Conservation (phyloP, 2,329 filamentous ascomycete genomes). For the Colletotrichum sansevieriae region DNA sequence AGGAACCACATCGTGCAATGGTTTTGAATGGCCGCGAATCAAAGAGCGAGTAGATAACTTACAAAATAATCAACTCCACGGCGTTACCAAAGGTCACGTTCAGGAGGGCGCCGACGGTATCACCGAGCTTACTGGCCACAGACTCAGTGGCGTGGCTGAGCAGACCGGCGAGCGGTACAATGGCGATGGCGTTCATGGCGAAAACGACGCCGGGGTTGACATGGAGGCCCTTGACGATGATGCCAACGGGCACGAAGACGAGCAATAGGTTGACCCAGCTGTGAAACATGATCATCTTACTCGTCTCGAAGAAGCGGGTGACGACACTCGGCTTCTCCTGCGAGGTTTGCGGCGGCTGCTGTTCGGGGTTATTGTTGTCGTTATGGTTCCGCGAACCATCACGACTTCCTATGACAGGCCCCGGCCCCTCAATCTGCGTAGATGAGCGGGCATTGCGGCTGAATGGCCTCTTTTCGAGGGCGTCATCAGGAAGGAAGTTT, state of each 20-base stretch:
- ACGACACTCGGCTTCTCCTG: constrained; percentile 23
- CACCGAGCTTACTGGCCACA: constrained; percentile 78
- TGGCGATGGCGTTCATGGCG: constrained; percentile 80
- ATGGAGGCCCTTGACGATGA: constrained; percentile 70
- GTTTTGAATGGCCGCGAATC: constrained; percentile 7
- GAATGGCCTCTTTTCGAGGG: constrained; percentile 12
- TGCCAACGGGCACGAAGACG: constrained; percentile 83
- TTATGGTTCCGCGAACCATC: constrained; percentile 34
- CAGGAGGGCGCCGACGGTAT: constrained; percentile 78
- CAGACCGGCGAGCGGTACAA: constrained; percentile 80
- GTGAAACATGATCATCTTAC: constrained; percentile 70
- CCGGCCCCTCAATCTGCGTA: constrained; percentile 66
- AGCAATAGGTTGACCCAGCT: constrained; percentile 85
- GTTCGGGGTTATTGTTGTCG: constrained; percentile 36
- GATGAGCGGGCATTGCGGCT: constrained; percentile 48
- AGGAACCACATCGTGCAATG: background rate
- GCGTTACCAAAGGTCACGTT: constrained; percentile 86
- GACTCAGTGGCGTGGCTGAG: constrained; percentile 81
- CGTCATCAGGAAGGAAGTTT: constrained; percentile 39
- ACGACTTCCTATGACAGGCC: constrained; percentile 66
- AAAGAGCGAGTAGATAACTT: constrained; percentile 46
- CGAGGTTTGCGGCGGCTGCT: constrained; percentile 10
- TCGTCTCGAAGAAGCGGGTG: constrained; percentile 37
- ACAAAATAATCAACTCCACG: constrained; percentile 84
- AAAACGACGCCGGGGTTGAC: constrained; percentile 72